These are phyloP conservation scores for Paramecium biaurelia DNA, from an alignment of 73 alveolate species.

Conservation along the genomic window DNA sequence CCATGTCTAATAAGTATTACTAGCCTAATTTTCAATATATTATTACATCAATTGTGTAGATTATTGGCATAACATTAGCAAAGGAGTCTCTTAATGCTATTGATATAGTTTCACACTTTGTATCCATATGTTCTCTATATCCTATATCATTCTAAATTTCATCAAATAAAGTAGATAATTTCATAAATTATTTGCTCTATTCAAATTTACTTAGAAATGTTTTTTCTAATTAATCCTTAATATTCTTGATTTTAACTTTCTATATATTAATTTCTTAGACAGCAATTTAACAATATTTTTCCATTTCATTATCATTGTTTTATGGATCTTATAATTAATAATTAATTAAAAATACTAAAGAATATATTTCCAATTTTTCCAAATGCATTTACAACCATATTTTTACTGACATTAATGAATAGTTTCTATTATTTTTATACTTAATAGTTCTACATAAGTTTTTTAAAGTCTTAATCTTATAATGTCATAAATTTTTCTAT, in stretches of 20 bases:
- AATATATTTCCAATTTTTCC: constrained; percentile 3
- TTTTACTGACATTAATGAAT: background rate
- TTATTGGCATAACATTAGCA: background rate
- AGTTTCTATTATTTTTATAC: background rate
- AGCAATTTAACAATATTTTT: constrained; percentile 2
- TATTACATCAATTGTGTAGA: constrained; percentile 26
- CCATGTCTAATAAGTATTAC: constrained; percentile 45
- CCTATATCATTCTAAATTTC: background rate
- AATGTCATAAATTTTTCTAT: constrained; percentile 25
- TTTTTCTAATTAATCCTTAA: background rate
- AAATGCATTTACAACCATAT: background rate
- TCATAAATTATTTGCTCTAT: background rate
- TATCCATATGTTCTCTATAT: background rate
- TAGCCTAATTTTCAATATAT: background rate
- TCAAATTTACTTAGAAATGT: background rate
- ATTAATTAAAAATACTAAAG: background rate
- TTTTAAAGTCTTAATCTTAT: constrained; percentile 27
- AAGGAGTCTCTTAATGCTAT: background rate
- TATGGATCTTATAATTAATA: background rate
- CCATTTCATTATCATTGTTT: constrained; percentile 16
- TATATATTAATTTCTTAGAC: background rate
- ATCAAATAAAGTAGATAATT: background rate
- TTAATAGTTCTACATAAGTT: background rate
- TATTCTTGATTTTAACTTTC: background rate
- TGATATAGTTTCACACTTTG: background rate